Evolutionary conservation across 352 stramenopile species (phyloP).

Genomic region (Pythium sp.): DNA sequence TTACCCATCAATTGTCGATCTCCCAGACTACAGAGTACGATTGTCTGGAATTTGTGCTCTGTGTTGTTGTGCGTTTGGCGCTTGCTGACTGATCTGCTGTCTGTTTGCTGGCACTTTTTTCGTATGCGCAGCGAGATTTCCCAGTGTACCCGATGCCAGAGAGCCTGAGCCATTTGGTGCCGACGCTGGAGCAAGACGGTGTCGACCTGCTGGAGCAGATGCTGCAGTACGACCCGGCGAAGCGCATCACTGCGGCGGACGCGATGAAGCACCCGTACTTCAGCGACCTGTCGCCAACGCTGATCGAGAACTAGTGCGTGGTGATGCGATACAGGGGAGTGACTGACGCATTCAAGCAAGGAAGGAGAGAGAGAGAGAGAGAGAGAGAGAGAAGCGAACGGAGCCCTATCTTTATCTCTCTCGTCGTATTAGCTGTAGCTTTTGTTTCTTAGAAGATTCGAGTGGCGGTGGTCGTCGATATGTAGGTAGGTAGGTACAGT

Average conservation of each 20-base stretch:
- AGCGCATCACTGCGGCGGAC: slow-evolving; percentile 92
- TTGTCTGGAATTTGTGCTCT: not conserved
- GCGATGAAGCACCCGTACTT: slow-evolving; percentile 98
- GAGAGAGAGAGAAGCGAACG: slow-evolving; percentile 4
- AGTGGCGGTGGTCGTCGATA: slow-evolving; percentile 5
- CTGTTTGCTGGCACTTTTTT: not conserved
- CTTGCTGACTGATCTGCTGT: not conserved
- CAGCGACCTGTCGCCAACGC: slow-evolving; percentile 82
- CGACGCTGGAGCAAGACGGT: slow-evolving; percentile 86
- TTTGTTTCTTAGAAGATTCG: slow-evolving; percentile 12
- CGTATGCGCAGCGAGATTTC: slow-evolving; percentile 77
- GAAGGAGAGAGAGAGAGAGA: slow-evolving; percentile 5
- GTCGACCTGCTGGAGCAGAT: slow-evolving; percentile 92
- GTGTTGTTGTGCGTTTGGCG: not conserved
- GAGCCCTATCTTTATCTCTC: not conserved
- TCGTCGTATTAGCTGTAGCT: slow-evolving; percentile 8
- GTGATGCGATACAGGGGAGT: not conserved
- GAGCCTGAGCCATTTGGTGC: slow-evolving; percentile 88
- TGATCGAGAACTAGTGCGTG: slow-evolving; percentile 57
- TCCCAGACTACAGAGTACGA: slow-evolving; percentile 95
- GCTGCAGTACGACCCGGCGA: slow-evolving; percentile 86
- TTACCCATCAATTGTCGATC: slow-evolving; percentile 95
- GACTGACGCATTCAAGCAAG: not conserved
- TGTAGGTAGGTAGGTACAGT: slow-evolving; percentile 9
- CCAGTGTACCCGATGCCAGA: slow-evolving; percentile 88